phyloP scores from a whole-genome alignment of 192 early-diverging fungal genomes.

The Chytriomyces sp. region DNA sequence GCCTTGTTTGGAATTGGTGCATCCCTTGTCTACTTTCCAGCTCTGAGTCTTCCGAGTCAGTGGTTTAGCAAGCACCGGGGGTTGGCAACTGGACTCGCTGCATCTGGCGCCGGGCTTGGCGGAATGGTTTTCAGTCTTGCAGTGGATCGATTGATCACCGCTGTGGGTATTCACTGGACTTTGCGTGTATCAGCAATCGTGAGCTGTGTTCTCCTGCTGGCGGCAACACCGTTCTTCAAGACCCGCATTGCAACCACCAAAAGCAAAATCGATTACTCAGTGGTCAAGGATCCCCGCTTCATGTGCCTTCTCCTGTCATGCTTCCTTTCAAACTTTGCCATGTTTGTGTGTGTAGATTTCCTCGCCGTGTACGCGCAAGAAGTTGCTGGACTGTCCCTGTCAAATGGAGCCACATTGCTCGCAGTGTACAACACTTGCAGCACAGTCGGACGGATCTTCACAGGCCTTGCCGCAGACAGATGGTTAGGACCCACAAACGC shows the following conservation, averaged over 20 bases:
- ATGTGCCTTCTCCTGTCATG: slow-evolving; percentile 15
- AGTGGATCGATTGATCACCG: slow-evolving; percentile 62
- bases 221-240: slow-evolving; percentile 28
- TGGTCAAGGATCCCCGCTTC: slow-evolving; percentile 31
- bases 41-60: slow-evolving; percentile 67
- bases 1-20: slow-evolving; percentile 75
- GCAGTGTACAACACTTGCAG: slow-evolving; percentile 72
- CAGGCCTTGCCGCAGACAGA: slow-evolving; percentile 68
- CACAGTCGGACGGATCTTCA: slow-evolving; percentile 65
- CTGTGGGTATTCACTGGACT: slow-evolving; percentile 65
- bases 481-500: slow-evolving; percentile 68
- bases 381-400: not conserved
- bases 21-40: slow-evolving; percentile 69
- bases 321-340: slow-evolving; percentile 48
- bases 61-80: slow-evolving; percentile 73
- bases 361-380: slow-evolving; percentile 12
- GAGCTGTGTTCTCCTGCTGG: slow-evolving; percentile 39
- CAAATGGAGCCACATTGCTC: slow-evolving; percentile 10
- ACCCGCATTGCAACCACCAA: not conserved
- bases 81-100: slow-evolving; percentile 75
- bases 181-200: slow-evolving; percentile 64
- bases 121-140: slow-evolving; percentile 69
- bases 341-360: slow-evolving; percentile 9
- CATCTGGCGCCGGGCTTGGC: slow-evolving; percentile 75
- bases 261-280: slow-evolving; percentile 31